Base-by-base conservation (phyloP, 352 stramenopile genomes). In the Globisporangium orthogonon region DNA sequence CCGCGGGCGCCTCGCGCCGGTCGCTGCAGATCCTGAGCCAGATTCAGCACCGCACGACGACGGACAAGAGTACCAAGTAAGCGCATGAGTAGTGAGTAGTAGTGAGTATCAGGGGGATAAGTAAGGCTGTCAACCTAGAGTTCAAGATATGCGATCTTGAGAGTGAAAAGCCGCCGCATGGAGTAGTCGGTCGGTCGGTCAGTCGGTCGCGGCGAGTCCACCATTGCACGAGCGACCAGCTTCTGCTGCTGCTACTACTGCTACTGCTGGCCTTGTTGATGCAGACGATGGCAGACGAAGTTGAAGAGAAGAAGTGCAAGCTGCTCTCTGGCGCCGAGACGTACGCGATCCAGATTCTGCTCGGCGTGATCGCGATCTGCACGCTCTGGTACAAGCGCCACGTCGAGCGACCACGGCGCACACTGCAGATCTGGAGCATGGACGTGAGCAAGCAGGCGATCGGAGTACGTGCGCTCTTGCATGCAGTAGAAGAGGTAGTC, bases 331-430 rank as follows among this genome's bases (percentile, higher is more conserved):
- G 83, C 44, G 59, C 58, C 13, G 79, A 85, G 47, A 76, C 83
- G 44, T 91, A 93, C 61, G 65, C 69, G 43, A 79, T 93, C 40
- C 83, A 93, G 64, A 51, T 79, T 49, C 62, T 90, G 48, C 66
- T 93, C 33, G 78, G 73, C 9, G 51, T 86, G 30, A 79, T 88
- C 41, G 81, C 81, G 39, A 65, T 90, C 33, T 73, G 56, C 30
- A 91, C 78, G 49, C 71, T 94, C 18, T 90, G 79, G 77, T 94
- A 90, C 76, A 94, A 94, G 68, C 79, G 81, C 33, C 81, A 91
- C 55, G 80, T 91, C 13, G 83, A 93, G 61, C 74, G 78, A 0
- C 83, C 83, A 9, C 70, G 71, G 41, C 71, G 81, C 18, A 78
- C 83, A 52, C 66, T 90, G 29, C 68, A 90, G 68, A 84, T 89